These are phyloP conservation scores for Paraleonurus japonicus DNA, from an alignment of 257 asterid species.

Conservation along the genomic window DNA sequence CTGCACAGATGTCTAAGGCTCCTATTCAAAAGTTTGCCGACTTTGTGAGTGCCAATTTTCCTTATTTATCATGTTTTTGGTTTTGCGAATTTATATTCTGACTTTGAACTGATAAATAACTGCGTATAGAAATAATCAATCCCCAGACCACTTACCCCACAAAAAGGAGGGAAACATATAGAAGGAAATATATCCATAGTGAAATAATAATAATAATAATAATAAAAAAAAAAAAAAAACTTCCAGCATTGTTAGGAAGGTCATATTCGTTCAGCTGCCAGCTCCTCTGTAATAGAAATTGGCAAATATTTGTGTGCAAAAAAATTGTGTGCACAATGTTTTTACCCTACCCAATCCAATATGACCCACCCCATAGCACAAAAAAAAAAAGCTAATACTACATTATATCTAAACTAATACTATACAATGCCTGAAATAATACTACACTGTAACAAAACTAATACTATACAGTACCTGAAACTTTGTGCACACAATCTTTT, in stretches of 20 bases:
- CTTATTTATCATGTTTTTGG: conserved; percentile 11
- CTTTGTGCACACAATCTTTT: no score
- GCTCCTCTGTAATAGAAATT: neutral
- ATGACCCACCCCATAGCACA: no score
- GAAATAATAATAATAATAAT: neutral
- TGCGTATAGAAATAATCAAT: neutral
- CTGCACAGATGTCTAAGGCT: conserved; percentile 99
- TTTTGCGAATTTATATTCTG: conserved; percentile 11
- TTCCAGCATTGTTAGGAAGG: neutral
- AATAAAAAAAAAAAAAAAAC: neutral
- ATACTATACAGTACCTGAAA: no score
- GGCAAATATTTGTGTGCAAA: no score
- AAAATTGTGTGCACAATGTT: no score
- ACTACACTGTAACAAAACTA: no score
- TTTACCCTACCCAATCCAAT: no score
- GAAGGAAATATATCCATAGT: neutral
- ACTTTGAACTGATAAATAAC: neutral
- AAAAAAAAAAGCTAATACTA: no score
- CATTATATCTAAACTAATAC: no score
- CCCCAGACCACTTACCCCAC: neutral
- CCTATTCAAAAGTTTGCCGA: conserved; percentile 99
- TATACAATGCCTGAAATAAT: no score
- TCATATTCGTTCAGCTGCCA: neutral
- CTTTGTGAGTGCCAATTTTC: conserved; percentile 56
- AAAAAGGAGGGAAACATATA: neutral